A percentile compares a stretch with the other conserved stretches of the same genome.
These are phyloP conservation scores for Suillus subaureus DNA, from an alignment of 768 basidiomycete species.

Conservation along the genomic window DNA sequence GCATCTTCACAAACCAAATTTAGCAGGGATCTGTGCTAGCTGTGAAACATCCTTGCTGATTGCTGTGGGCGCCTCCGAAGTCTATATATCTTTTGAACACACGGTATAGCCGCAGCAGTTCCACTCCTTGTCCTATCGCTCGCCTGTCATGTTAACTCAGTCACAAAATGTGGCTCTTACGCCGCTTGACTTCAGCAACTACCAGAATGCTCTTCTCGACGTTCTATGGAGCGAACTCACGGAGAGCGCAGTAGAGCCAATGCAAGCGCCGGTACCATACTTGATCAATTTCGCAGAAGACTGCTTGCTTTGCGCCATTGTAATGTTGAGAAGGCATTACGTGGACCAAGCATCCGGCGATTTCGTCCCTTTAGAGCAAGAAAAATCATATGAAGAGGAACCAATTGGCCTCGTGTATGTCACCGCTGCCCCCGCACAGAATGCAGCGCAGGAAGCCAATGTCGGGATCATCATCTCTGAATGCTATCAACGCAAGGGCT, in stretches of 20 bases:
- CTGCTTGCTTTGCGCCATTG: conserved; percentile 31
- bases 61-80: not conserved
- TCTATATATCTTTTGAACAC: not conserved
- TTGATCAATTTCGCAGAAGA: conserved; percentile 30
- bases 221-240: conserved; percentile 27
- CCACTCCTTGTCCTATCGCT: not conserved
- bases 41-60: not conserved
- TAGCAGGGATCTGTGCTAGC: not conserved
- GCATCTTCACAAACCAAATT: not conserved
- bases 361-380: not conserved
- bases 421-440: conserved; percentile 19
- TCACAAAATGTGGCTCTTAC: not conserved
- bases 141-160: not conserved
- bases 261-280: conserved; percentile 25
- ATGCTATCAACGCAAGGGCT: conserved; percentile 41
- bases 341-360: rapidly evolving
- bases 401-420: conserved; percentile 32
- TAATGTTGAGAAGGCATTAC: conserved; percentile 11
- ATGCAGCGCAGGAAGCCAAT: conserved; percentile 45
- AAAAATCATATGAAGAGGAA: not conserved
- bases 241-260: conserved; percentile 28
- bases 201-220: not conserved
- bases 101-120: not conserved
- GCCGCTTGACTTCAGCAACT: not conserved
- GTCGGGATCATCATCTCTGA: conserved; percentile 55